These are phyloP conservation scores for Chrysoporthe puriensis DNA, from an alignment of 2,329 filamentous ascomycete genomes.

Conservation along the genomic window DNA sequence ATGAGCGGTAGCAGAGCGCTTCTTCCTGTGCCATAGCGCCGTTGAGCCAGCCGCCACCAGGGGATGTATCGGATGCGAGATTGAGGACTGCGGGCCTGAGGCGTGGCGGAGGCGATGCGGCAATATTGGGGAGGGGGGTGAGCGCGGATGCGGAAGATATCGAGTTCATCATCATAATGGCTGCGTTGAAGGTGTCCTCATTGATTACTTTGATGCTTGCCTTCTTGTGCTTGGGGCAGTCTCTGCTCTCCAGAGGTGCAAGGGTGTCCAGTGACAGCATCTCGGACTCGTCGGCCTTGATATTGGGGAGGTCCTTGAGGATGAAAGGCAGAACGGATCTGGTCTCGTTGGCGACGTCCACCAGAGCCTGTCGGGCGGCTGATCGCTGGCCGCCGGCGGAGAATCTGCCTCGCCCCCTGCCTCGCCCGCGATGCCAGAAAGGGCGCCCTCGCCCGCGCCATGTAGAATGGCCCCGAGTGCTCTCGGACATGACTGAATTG, in stretches of 20 bases:
- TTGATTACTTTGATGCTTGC: conserved; percentile 54
- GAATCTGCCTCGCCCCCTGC: conserved; percentile 14
- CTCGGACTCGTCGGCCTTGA: conserved; percentile 43
- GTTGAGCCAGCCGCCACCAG: conserved; percentile 67
- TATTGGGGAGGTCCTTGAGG: conserved; percentile 47
- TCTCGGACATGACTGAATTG: conserved; percentile 14
- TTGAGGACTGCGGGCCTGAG: conserved; percentile 64
- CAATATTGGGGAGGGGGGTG: not conserved
- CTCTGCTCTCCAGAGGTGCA: conserved; percentile 42
- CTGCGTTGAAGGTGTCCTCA: conserved; percentile 61
- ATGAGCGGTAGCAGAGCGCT: conserved; percentile 66
- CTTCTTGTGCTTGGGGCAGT: conserved; percentile 46
- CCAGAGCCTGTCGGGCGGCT: conserved; percentile 37
- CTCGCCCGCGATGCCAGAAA: conserved; percentile 39
- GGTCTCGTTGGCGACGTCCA: conserved; percentile 51
- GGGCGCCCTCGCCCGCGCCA: conserved; percentile 14
- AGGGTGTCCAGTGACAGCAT: conserved; percentile 42
- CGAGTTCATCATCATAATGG: conserved; percentile 44
- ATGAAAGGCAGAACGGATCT: conserved; percentile 50
- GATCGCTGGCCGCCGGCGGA: not conserved
- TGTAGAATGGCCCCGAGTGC: conserved; percentile 15
- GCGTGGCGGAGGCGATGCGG: conserved; percentile 9
- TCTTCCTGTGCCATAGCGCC: conserved; percentile 71
- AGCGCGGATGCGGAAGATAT: conserved; percentile 1
- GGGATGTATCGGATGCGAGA: conserved; percentile 60